These are phyloP conservation scores for Fagus crenata DNA, from an alignment of 306 rosid genomes.

Conservation along the genomic window DNA sequence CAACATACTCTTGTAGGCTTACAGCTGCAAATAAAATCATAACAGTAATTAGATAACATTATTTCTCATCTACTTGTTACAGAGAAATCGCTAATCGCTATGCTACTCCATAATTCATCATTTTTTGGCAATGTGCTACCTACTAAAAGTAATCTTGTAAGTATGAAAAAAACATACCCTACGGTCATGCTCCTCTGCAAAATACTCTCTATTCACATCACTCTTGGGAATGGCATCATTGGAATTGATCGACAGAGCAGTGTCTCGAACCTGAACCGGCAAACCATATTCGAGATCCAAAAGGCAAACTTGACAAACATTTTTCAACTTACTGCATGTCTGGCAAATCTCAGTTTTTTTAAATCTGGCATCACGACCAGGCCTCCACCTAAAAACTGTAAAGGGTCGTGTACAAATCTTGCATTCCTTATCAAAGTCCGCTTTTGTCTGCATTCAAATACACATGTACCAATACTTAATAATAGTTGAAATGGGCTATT, in stretches of 20 bases:
- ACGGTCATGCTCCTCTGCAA: slow-evolving; percentile 95
- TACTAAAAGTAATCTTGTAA: slow-evolving; percentile 1
- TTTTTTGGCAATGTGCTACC: slow-evolving; percentile 5
- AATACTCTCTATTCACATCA: slow-evolving; percentile 86
- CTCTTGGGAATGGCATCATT: slow-evolving; percentile 88
- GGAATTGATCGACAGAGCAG: slow-evolving; percentile 73
- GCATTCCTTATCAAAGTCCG: slow-evolving; percentile 87
- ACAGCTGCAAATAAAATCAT: slow-evolving; percentile 6
- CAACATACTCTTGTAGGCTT: not conserved
- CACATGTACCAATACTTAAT: slow-evolving; percentile 10
- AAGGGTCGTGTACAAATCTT: slow-evolving; percentile 92
- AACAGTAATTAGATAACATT: slow-evolving; percentile 2
- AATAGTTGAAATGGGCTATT: not conserved
- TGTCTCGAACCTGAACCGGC: slow-evolving; percentile 89
- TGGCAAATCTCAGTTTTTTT: slow-evolving; percentile 91
- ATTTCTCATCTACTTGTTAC: not conserved
- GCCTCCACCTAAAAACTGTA: slow-evolving; percentile 94
- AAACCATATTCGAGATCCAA: slow-evolving; percentile 90
- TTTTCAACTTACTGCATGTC: slow-evolving; percentile 88
- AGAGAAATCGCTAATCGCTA: not conserved
- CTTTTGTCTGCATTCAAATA: slow-evolving; percentile 58
- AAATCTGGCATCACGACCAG: slow-evolving; percentile 84
- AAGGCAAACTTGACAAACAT: slow-evolving; percentile 93
- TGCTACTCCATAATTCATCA: not conserved
- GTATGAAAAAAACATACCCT: slow-evolving; percentile 47